These are phyloP conservation scores for Aureobasidium namibiae DNA, from an alignment of 2,329 filamentous ascomycete species.

Conservation along the genomic window DNA sequence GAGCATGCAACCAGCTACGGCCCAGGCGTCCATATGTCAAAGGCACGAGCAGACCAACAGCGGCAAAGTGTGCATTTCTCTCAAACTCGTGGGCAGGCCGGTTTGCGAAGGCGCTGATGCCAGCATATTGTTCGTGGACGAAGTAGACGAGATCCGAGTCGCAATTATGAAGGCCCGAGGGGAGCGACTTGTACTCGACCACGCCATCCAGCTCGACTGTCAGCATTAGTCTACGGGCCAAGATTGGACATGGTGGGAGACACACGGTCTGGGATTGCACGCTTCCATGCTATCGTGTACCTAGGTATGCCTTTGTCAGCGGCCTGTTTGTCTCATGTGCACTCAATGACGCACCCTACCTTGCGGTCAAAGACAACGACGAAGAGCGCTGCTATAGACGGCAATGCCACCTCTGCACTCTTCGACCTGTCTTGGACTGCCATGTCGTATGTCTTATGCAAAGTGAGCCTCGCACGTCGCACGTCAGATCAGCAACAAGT, in stretches of 20 bases:
- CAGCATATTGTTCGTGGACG: conserved; percentile 74
- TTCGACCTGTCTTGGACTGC: not conserved
- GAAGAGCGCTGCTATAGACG: conserved; percentile 28
- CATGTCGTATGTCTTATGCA: not conserved
- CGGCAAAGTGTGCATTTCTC: conserved; percentile 85
- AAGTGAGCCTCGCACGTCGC: not conserved
- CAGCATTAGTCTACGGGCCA: not conserved
- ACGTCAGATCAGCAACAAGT: not conserved
- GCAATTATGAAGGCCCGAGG: conserved; percentile 85
- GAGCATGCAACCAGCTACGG: conserved; percentile 80
- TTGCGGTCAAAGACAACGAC: conserved; percentile 30
- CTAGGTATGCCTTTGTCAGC: conserved; percentile 30
- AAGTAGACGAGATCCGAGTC: conserved; percentile 86
- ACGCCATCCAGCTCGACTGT: conserved; percentile 64
- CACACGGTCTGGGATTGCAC: conserved; percentile 57
- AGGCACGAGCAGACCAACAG: conserved; percentile 81
- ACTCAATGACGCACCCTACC: conserved; percentile 24
- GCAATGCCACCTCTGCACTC: conserved; percentile 13
- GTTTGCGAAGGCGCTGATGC: conserved; percentile 87
- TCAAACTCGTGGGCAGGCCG: conserved; percentile 67
- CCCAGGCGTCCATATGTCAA: conserved; percentile 78
- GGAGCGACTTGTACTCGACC: conserved; percentile 93
- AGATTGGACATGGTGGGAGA: not conserved
- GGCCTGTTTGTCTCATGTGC: not conserved
- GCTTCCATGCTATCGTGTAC: conserved; percentile 83